phyloP scores from a whole-genome alignment of 2,329 filamentous ascomycete species.

The Paecilomyces fulvus region DNA sequence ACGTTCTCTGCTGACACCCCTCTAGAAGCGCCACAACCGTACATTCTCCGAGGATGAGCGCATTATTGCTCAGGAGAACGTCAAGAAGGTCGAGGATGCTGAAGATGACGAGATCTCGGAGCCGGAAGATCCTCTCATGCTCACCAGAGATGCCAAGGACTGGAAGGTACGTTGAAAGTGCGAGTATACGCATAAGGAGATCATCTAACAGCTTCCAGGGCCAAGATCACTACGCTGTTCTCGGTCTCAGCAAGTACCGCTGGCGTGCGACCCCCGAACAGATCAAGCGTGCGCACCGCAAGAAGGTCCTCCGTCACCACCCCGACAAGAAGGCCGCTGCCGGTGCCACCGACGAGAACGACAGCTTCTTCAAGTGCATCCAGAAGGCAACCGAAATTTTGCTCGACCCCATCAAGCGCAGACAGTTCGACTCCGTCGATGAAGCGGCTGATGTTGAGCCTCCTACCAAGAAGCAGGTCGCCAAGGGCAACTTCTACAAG shows the following conservation, averaged over 20 bases:
- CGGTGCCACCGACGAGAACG: conserved; percentile 73
- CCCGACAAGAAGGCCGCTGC: conserved; percentile 96
- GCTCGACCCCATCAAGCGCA: conserved; percentile 80
- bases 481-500: conserved; percentile 90
- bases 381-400: conserved; percentile 95
- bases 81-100: conserved; percentile 90
- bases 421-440: conserved; percentile 95
- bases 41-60: conserved; percentile 98
- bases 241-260: conserved; percentile 86
- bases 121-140: conserved; percentile 83
- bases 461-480: conserved; percentile 80
- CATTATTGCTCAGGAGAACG: conserved; percentile 88
- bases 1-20: conserved; percentile 11
- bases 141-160: conserved; percentile 92
- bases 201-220: conserved; percentile 41
- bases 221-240: conserved; percentile 97
- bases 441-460: conserved; percentile 88
- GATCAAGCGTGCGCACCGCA: conserved; percentile 97
- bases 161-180: conserved; percentile 70
- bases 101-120: conserved; percentile 89
- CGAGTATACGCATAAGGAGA: background rate
- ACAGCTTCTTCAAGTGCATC: conserved; percentile 99
- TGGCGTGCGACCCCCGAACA: conserved; percentile 92
- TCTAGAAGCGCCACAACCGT: conserved; percentile 73
- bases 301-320: conserved; percentile 98